Percentiles rank a stretch among this genome's conserved stretches.
Evolutionary conservation across 495 filamentous ascomycete genomes (phyloP).

Genomic region (Annulohypoxylon stygium): DNA sequence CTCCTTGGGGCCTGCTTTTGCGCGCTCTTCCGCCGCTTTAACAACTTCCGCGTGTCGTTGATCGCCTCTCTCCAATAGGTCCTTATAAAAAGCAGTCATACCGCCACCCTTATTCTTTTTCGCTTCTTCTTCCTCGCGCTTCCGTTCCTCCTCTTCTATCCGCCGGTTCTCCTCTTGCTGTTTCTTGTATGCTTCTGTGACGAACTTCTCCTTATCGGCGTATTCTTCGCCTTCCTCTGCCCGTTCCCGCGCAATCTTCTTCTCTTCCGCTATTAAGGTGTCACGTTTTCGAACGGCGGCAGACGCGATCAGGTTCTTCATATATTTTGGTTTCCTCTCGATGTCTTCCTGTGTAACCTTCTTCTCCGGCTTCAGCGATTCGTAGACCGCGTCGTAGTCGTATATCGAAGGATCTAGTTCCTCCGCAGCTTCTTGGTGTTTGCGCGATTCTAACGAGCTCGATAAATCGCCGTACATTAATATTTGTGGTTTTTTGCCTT

Average conservation of each 20-base stretch:
- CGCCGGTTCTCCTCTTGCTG: slow-evolving; percentile 87
- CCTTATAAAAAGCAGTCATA: slow-evolving; percentile 88
- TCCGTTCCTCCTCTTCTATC: slow-evolving; percentile 84
- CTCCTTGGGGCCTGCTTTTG: slow-evolving; percentile 62
- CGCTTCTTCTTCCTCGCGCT: slow-evolving; percentile 75
- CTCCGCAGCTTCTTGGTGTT: slow-evolving; percentile 68
- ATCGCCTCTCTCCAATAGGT: slow-evolving; percentile 83
- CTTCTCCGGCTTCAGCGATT: slow-evolving; percentile 68
- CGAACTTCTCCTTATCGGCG: slow-evolving; percentile 95
- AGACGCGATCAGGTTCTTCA: slow-evolving; percentile 80
- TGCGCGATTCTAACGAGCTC: slow-evolving; percentile 65
- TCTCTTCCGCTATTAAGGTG: slow-evolving; percentile 87
- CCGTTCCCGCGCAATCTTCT: slow-evolving; percentile 85
- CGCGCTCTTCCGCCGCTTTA: slow-evolving; percentile 73
- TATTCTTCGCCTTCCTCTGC: slow-evolving; percentile 95
- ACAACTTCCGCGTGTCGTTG: slow-evolving; percentile 79
- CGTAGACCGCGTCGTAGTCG: slow-evolving; percentile 81
- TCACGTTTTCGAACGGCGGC: slow-evolving; percentile 92
- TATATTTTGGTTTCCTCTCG: slow-evolving; percentile 81
- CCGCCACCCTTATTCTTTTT: slow-evolving; percentile 76
- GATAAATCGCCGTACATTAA: slow-evolving; percentile 68
- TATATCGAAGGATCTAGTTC: slow-evolving; percentile 76
- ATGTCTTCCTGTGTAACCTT: slow-evolving; percentile 53
- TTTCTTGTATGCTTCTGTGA: slow-evolving; percentile 93
- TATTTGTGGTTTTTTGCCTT: slow-evolving; percentile 51